Base-by-base conservation (phyloP, 192 early-diverging fungal genomes). In the Entophlyctis luteolus region DNA sequence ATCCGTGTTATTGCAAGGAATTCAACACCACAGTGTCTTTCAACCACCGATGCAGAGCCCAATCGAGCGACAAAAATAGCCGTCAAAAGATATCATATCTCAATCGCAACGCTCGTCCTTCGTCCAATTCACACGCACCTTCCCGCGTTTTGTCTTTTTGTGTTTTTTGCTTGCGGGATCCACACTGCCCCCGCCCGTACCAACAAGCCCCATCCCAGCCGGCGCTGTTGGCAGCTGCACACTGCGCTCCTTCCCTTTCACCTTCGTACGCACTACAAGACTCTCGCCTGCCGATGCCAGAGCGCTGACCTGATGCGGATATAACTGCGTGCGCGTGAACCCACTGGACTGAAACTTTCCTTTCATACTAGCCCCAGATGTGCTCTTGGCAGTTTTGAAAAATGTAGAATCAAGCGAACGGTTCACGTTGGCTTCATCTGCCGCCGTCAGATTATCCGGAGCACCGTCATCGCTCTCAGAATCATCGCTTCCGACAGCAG, bases 251-350 rank as follows among this genome's bases (percentile, higher is more conserved):
- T 55, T 65, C 25, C 52, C 62, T 37, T 72, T 72, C 37, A 33
- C 70, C n/a, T 66, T 72, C 27, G 47, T 62, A 16, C 25, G 34
- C 48, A 46, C 23, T 18, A 49, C 25, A 23, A 48, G 12, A n/a
- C 1, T 2, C 38, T 60, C 49, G 4, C 68, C 68, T 48, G 57
- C 68, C 2, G 68, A 60, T 29, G 58, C 68, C 16, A 6, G 1
- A 4, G 58, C 68, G 20, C 68, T 49, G n/a, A 70, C 58, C 45
- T 88, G 86, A 56, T 88, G 83, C 22, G 86, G 84, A 67, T 82
- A 90, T 36, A 88, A 39, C 22, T 85, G 81, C 8, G 86, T 85
- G 16, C 89, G 67, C 6, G 67, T 72, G 35, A 81, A 75, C 50
- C 77, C 75, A 25, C 45, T 59, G 0, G 62, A 54, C 29, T 37